Evolutionary conservation across 164 flowering plant genomes (phyloP), one percentile per base, ranked within the genome.

Genomic region (Vitis rotundifolia): DNA sequence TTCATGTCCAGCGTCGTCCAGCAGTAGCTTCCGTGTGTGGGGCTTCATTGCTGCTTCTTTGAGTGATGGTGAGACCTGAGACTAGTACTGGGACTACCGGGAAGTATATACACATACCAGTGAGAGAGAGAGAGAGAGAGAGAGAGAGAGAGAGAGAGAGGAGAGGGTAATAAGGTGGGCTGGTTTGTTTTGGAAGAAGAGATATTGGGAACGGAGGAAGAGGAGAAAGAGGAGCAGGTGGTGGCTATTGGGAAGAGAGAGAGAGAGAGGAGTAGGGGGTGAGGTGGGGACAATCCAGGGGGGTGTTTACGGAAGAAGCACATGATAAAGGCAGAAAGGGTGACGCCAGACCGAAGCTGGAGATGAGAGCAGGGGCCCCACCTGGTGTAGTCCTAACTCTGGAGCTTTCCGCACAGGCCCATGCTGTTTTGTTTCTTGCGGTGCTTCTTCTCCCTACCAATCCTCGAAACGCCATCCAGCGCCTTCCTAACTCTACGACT

Each of bases 21-120:
- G 19, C 4, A 68, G 49, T 47, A 65, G 29, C 53, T 69, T 79
- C 16, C 76, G 68, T 49, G 8, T 72, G 55, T 52, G 68, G 59
- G 49, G 48, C 18, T 64, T 14, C 76, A 68, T 75, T 26, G 68
- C 67, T 71, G 56, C 29, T n/a, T n/a, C 29, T 16, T 49, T 53
- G 12, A 5, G 63, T 22, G 26, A 22, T 22, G 26, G 26, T 22
- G 26, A 22, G 26, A 22, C 26, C 26, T 22, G 26, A 22, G 26
- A 22, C 26, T 2, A 22, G 26, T 22, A 22, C 26, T 22, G 26
- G 26, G 1, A 22, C 51, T 29, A 9, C 63, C 37, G 64, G 16
- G 26, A 18, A 37, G 9, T 31, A 49, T 28, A 16, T 37, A 37
- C 44, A 5, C 44, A 48, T 19, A 6, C 59, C 31, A 72, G 53